Base-by-base conservation (phyloP, 2,329 filamentous ascomycete species). In the Dothideomycetes sp. region DNA sequence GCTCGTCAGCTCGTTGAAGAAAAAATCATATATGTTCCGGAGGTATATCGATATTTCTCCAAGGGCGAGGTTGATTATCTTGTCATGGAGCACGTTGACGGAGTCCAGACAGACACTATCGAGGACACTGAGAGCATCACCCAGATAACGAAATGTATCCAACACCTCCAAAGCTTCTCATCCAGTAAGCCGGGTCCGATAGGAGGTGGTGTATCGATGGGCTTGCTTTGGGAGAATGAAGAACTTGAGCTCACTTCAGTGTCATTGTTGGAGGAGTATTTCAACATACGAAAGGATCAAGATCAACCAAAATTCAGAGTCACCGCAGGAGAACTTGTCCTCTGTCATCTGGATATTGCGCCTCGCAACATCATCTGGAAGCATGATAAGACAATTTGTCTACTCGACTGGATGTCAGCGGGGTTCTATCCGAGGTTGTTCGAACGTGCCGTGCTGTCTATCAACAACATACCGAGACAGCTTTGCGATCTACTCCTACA, bases 321-420 rank as follows among this genome's bases (percentile, higher is more conserved):
- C 12, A 18, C 15, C 2, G 11, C 20, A 10, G 18, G 13, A 5
- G 34, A 51, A 22, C 38, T 39, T 18, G 46, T 48, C n/a, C 23
- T 48, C 5, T 48, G 46, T 12, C 45, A 49, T 36, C 40, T 46
- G 17, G 45, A 49, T 20, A 46, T 49, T 25, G 45, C 46, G 5
- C 47, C 47, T 12, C 39, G 45, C 20, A 49, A 49, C 25, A 36
- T 49, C 25, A 30, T 49, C 15, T 47, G 44, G 38, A 13, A 33
- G 33, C 12, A 43, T 22, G 45, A 49, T 30, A 40, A 41, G 5
- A 29, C 45, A 6, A 17, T 49, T 10, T 47, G 42, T 28, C 28
- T 47, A 10, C 18, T 49, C 18, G 47, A 49, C 30, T 49, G 45
- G 47, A 19, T 10, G 11, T 43, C 38, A 5, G 47, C 47, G 18